A percentile compares a stretch with the other conserved stretches of the same genome.
Evolutionary conservation across 2,329 filamentous ascomycete species (phyloP).

Genomic region (Knufia petricola): DNA sequence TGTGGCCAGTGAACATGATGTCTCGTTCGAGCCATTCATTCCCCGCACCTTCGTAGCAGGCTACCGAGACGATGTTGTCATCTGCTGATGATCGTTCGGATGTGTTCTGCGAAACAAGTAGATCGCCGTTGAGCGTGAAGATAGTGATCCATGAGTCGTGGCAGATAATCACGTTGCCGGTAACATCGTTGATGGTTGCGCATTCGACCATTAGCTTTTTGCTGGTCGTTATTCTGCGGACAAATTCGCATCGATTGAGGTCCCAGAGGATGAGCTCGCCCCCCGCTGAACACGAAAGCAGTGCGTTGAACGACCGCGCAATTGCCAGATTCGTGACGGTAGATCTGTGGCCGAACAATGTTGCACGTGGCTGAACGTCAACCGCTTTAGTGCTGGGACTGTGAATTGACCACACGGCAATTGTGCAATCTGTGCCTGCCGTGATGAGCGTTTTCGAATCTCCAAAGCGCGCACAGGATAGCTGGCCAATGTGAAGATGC

Average conservation of each 20-base stretch:
- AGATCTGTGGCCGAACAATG: slow-evolving; percentile 81
- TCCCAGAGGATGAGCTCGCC: slow-evolving; percentile 88
- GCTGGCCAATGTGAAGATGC: slow-evolving; percentile 82
- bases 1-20: slow-evolving; percentile 82
- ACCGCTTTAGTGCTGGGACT: slow-evolving; percentile 57
- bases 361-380: slow-evolving; percentile 68
- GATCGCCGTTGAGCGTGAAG: slow-evolving; percentile 78
- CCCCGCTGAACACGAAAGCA: slow-evolving; percentile 73
- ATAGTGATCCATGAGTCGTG: slow-evolving; percentile 64
- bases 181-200: slow-evolving; percentile 79
- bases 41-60: slow-evolving; percentile 83
- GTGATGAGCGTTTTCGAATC: slow-evolving; percentile 88
- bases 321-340: slow-evolving; percentile 74
- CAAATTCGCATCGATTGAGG: slow-evolving; percentile 78
- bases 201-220: slow-evolving; percentile 49
- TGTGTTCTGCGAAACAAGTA: slow-evolving; percentile 72
- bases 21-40: slow-evolving; percentile 87
- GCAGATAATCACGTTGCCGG: slow-evolving; percentile 80
- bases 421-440: slow-evolving; percentile 81
- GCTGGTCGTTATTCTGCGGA: slow-evolving; percentile 55
- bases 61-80: slow-evolving; percentile 70
- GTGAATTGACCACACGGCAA: slow-evolving; percentile 70
- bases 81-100: slow-evolving; percentile 52
- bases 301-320: slow-evolving; percentile 76
- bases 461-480: slow-evolving; percentile 73